A percentile compares a stretch with the other conserved stretches of the same genome.
Evolutionary conservation across 306 rosid species (phyloP).

Genomic region (Fagus sylvatica): DNA sequence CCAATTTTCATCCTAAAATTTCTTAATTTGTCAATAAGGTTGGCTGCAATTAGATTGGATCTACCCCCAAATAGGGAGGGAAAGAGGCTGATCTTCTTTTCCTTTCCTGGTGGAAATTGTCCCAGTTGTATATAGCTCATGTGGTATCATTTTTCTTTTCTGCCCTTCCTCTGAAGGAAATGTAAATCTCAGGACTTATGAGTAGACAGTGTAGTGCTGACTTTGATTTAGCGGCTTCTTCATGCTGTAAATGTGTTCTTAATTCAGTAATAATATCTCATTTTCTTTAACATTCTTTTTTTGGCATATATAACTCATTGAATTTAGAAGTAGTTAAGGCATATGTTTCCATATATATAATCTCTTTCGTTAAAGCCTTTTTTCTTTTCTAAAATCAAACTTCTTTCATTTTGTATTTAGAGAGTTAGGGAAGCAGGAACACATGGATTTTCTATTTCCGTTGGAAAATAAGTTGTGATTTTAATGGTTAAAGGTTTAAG

Average conservation of each 20-base stretch:
- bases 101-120: slow-evolving; percentile 33
- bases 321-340: no score
- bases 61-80: slow-evolving; percentile 24
- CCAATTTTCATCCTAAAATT: slow-evolving; percentile 13
- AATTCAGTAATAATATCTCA: neutral
- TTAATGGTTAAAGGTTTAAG: no score
- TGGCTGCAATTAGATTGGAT: slow-evolving; percentile 34
- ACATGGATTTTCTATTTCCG: no score
- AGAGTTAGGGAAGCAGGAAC: no score
- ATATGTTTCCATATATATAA: no score
- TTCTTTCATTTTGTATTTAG: no score
- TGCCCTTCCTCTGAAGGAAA: slow-evolving; percentile 21
- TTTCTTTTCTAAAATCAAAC: no score
- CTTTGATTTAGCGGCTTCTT: slow-evolving; percentile 24
- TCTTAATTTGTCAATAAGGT: slow-evolving; percentile 28
- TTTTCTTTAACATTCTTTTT: no score
- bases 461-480: no score
- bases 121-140: slow-evolving; percentile 38
- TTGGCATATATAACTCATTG: no score
- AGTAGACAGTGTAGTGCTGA: slow-evolving; percentile 23
- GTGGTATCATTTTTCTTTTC: slow-evolving; percentile 23
- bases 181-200: neutral
- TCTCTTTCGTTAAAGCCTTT: no score
- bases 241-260: slow-evolving; percentile 1
- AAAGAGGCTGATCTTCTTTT: neutral